Evolutionary conservation across 345 rosid genomes (phyloP), one percentile per base, ranked within the genome.

Genomic region (Reutealis trisperma): DNA sequence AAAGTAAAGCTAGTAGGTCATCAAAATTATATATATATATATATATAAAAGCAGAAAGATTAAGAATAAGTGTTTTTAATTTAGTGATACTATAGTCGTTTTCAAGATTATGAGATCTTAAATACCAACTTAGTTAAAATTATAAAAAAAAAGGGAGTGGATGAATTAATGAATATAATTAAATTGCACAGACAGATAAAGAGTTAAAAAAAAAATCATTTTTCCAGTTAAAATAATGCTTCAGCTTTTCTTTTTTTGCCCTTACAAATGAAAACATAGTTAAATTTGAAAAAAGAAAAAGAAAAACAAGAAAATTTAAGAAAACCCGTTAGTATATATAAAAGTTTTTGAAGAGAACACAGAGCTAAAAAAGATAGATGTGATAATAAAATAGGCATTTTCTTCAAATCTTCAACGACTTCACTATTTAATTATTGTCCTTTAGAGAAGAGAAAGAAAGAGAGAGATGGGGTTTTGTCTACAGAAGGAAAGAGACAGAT

Each of bases 401-500:
- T 4, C 6, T 30, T 24, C 5, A 2, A 61, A 61, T 30, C 45
- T 63, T 32, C 37, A 63, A 32, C 45, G n/a, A 32, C 45, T 8
- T 15, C 22, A 2, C 11, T 63, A 32, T 1, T 32, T 19, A 34
- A 15, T 7, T 1, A 14, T n/a, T 37, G 5, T 22, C 21, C 18
- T 25, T n/a, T 22, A 73, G 45, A 73, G 76, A 62, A 16, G 47
- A 22, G 65, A 27, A 27, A 27, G 30, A 27, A 1, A 12, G 32
- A 41, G 58, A n/a, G 68, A 76, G 63, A 27, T 14, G 60, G 34
- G 62, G 19, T 18, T 62, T 15, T 5, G 54, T 71, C 59, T 76
- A 32, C 81, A 76, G 83, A n/a, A 51, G 58, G 83, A 85, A 77
- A 85, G 76, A 68, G 87, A 85, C 51, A 32, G 73, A 65, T 79